A percentile compares a stretch with the other conserved stretches of the same genome.
These are phyloP conservation scores for Lasiodiplodia sp. DNA, from an alignment of 2,329 filamentous ascomycete species.

Conservation along the genomic window DNA sequence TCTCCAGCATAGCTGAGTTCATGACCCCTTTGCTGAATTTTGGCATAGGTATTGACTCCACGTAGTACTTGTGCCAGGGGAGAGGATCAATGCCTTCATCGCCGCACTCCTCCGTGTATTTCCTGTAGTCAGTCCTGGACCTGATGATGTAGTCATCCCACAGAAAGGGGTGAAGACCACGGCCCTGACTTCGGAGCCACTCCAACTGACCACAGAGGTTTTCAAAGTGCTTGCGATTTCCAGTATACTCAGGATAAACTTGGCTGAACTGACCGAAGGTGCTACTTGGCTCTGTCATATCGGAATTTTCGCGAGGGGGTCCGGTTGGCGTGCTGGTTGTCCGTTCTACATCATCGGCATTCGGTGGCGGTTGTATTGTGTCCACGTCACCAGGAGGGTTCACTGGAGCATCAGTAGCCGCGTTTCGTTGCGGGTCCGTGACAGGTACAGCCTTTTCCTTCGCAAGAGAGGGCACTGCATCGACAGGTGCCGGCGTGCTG, in stretches of 20 bases:
- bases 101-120: constrained; percentile 36
- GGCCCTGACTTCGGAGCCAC: constrained; percentile 40
- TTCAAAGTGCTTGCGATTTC: constrained; percentile 42
- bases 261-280: constrained; percentile 8
- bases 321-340: not conserved
- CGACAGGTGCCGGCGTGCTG: not conserved
- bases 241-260: constrained; percentile 46
- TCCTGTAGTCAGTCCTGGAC: constrained; percentile 42
- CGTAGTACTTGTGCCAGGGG: constrained; percentile 46
- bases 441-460: not conserved
- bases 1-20: constrained; percentile 26
- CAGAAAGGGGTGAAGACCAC: constrained; percentile 46
- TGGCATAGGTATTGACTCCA: constrained; percentile 40
- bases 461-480: not conserved
- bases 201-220: constrained; percentile 41
- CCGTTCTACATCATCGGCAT: not conserved
- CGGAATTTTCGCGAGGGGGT: not conserved
- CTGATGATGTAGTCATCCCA: constrained; percentile 51
- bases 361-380: not conserved
- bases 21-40: constrained; percentile 40
- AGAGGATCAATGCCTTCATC: constrained; percentile 38
- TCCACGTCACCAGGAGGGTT: not conserved
- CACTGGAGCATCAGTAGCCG: not conserved
- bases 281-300: not conserved
- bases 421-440: not conserved